These are phyloP conservation scores for Pyricularia sp. DNA, from an alignment of 2,329 filamentous ascomycete species.

Conservation along the genomic window DNA sequence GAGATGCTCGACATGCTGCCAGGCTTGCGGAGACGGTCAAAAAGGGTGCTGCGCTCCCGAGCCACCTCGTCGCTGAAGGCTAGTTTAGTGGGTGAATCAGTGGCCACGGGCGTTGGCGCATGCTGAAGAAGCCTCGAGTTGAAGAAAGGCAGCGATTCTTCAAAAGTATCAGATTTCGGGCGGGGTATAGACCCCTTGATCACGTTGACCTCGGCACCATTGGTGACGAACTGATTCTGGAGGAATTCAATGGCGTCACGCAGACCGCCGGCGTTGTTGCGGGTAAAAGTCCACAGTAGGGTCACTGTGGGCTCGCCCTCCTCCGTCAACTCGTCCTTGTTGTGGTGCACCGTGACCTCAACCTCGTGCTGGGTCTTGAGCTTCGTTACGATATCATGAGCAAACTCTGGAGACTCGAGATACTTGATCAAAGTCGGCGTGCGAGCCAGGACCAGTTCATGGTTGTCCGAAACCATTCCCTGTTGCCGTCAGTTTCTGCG, in stretches of 20 bases:
- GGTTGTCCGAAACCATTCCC: constrained; percentile 95
- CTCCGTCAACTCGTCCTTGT: constrained; percentile 43
- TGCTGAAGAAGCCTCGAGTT: constrained; percentile 94
- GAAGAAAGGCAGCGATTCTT: constrained; percentile 92
- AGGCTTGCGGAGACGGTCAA: constrained; percentile 87
- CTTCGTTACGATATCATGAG: constrained; percentile 66
- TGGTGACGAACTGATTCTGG: constrained; percentile 70
- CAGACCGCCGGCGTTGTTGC: constrained; percentile 90
- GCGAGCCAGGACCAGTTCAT: constrained; percentile 75
- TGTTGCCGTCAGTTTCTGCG: constrained; percentile 17
- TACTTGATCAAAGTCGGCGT: constrained; percentile 66
- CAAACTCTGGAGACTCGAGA: constrained; percentile 70
- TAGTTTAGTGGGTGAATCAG: constrained; percentile 79
- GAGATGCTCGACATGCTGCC: constrained; percentile 89
- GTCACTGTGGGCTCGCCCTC: constrained; percentile 45
- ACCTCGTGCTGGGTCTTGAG: constrained; percentile 88
- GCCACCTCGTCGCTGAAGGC: constrained; percentile 71
- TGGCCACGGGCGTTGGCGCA: constrained; percentile 59
- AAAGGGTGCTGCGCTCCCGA: constrained; percentile 68
- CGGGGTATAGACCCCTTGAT: constrained; percentile 91
- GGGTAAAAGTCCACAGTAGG: constrained; percentile 72
- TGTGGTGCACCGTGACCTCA: constrained; percentile 62
- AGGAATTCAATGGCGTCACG: constrained; percentile 95
- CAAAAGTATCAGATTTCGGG: constrained; percentile 98
- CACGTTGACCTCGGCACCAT: constrained; percentile 75